Base-by-base conservation (phyloP, 2,329 filamentous ascomycete genomes). In the Diaporthe nobilis region DNA sequence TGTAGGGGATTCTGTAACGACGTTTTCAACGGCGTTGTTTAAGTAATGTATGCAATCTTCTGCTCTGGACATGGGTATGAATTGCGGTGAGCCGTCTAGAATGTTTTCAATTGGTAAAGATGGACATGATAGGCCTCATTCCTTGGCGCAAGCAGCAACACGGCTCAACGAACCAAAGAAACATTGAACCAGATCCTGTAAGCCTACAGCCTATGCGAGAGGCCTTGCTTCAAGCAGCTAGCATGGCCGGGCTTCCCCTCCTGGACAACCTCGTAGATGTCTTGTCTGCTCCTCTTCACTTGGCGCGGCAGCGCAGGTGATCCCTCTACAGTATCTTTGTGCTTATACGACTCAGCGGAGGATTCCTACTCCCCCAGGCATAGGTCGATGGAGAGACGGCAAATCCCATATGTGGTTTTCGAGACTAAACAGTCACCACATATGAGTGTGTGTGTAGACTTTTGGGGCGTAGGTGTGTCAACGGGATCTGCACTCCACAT, bases 401-500 rank as follows among this genome's bases (percentile, higher is more conserved):
- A 63, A 15, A 20, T 39, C 13, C 58, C n/a, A 20, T 9, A 4
- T 44, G n/a, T 42, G 37, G n/a, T 44, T 44, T 22, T 34, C 17
- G 37, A 63, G 37, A 63, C n/a, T 63, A n/a, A 13, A 63, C 6
- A 28, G 37, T n/a, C n/a, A 58, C 15, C 2, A 15, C 8, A 15
- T 60, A 4, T n/a, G 8, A 34, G 57, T 20, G 2, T 3, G 17
- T n/a, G 17, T n/a, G 37, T n/a, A 44, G 37, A n/a, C 22, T 17
- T 44, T 12, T 44, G 20, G 58, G 15, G 44, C 39, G 39, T 17
- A 67, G 28, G 28, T 31, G 8, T 34, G n/a, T 20, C n/a, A 15
- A 49, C 51, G 17, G 39, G 61, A 37, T 51, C n/a, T 65, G 42
- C 25, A 49, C 63, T 67, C 61, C 28, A 51, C 13, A 53, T 47